A percentile compares a stretch with the other conserved stretches of the same genome.
These are phyloP conservation scores for Mikania micrantha DNA, from an alignment of 129 eudicot genomes.

Conservation along the genomic window DNA sequence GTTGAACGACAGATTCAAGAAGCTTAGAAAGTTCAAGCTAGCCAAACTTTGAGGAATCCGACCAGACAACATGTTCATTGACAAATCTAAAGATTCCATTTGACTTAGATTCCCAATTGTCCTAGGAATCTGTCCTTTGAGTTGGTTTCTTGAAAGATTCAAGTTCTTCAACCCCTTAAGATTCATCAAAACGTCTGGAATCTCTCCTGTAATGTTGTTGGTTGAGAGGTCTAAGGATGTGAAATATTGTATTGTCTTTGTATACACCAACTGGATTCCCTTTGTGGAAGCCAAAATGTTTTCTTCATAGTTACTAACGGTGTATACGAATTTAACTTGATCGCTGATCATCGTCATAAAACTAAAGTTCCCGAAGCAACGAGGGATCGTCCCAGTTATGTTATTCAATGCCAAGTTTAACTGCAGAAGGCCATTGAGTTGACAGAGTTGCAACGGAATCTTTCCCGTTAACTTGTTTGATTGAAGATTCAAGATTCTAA, in stretches of 20 bases:
- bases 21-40: not conserved
- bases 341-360: not conserved
- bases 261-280: not conserved
- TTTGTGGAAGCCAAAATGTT: not conserved
- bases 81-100: not conserved
- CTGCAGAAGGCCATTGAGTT: not conserved
- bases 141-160: not conserved
- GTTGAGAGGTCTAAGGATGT: not conserved
- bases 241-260: not conserved
- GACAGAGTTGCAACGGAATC: not conserved
- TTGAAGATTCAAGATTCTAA: not conserved
- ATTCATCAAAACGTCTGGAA: not conserved
- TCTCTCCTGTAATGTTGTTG: not conserved
- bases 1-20: conserved; percentile 1
- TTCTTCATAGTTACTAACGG: not conserved
- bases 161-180: not conserved
- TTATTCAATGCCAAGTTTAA: not conserved
- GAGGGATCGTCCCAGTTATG: not conserved
- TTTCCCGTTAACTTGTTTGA: not conserved
- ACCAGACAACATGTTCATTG: not conserved
- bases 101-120: not conserved
- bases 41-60: not conserved
- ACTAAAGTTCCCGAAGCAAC: not conserved
- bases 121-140: not conserved
- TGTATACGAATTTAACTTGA: no score